Percentiles rank a stretch among this genome's conserved stretches.
Evolutionary conservation across 192 early-diverging fungal genomes (phyloP).

Genomic region (Backusella mclennaniae): DNA sequence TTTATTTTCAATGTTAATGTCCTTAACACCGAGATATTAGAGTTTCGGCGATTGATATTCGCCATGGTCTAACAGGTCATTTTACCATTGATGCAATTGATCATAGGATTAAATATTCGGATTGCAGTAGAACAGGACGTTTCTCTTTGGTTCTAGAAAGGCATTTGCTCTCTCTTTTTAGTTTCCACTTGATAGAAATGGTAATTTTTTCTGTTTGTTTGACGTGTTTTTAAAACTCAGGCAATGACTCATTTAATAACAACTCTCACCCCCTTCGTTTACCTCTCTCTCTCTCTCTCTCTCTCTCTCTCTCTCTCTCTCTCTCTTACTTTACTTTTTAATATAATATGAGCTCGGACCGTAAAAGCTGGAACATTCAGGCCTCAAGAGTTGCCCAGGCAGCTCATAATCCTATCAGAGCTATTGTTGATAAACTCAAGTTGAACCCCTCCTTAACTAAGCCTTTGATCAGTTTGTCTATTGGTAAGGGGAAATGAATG

Average conservation of each 20-base stretch:
- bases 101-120: not conserved
- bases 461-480: conserved; percentile 64
- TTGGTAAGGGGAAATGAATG: conserved; percentile 32
- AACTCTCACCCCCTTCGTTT: not conserved
- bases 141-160: not conserved
- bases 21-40: not conserved
- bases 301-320: not conserved
- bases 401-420: conserved; percentile 86
- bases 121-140: not conserved
- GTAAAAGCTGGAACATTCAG: conserved; percentile 45
- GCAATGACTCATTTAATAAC: not conserved
- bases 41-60: not conserved
- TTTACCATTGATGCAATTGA: not conserved
- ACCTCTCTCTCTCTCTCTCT: not conserved
- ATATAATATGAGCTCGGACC: conserved; percentile 22
- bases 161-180: no score
- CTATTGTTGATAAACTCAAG: conserved; percentile 78
- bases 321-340: not conserved
- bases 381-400: conserved; percentile 67
- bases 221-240: conserved; percentile 1
- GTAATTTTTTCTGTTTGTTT: not conserved
- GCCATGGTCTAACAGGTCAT: not conserved
- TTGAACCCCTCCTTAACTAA: conserved; percentile 58
- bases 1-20: not conserved
- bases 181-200: not conserved